A percentile compares a stretch with the other conserved stretches of the same genome.
These are phyloP conservation scores for Puccinia hordei DNA, from an alignment of 1,284 basidiomycete genomes.

Conservation along the genomic window DNA sequence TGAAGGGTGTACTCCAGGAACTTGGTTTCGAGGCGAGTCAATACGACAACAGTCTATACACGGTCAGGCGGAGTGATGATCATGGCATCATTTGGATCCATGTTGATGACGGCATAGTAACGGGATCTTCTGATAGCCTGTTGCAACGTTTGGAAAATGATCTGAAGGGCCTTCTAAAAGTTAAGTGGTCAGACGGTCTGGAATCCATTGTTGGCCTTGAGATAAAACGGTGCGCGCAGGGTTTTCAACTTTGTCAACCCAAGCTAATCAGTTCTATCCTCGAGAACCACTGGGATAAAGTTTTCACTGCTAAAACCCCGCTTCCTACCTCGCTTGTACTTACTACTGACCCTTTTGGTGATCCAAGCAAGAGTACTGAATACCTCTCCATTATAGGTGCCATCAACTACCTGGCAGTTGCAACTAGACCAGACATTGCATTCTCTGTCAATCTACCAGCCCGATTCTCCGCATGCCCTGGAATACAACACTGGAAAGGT, in stretches of 20 bases:
- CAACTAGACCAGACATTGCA: too few species aligned
- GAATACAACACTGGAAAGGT: slow-evolving; percentile 4
- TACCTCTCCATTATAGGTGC: too few species aligned
- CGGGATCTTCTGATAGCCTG: neutral
- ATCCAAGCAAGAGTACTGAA: neutral
- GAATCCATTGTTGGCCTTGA: slow-evolving; percentile 23
- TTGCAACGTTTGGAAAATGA: neutral
- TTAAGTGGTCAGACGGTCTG: too few species aligned
- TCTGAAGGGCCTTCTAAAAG: neutral
- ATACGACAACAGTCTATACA: too few species aligned
- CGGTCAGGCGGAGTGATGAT: too few species aligned
- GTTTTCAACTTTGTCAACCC: neutral
- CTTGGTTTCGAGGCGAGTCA: too few species aligned
- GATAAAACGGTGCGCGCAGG: neutral
- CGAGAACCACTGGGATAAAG: too few species aligned
- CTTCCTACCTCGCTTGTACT: neutral
- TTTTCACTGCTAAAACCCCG: neutral
- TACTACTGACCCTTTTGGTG: neutral
- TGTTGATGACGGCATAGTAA: slow-evolving; percentile 33
- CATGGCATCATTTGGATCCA: too few species aligned
- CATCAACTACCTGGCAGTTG: too few species aligned
- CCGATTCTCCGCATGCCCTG: too few species aligned
- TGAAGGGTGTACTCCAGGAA: too few species aligned
- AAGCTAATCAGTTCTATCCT: neutral
- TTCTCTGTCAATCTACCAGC: too few species aligned